Percentiles rank a stretch among this genome's conserved stretches.
These are phyloP conservation scores for Aspergillus thermomutatus DNA, from an alignment of 2,329 filamentous ascomycete species.

Conservation along the genomic window DNA sequence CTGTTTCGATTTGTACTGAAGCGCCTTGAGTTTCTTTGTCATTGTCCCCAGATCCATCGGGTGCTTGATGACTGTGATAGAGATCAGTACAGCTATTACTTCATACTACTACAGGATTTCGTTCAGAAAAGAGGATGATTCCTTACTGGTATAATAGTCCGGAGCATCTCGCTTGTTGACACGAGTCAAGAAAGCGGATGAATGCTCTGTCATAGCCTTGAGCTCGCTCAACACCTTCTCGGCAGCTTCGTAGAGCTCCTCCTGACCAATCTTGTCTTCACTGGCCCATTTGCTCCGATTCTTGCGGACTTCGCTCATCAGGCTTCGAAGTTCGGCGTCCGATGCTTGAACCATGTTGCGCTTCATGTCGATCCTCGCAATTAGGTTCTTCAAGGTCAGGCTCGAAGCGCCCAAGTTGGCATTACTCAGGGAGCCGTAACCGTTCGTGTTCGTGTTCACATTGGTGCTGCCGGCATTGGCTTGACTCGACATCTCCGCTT, in stretches of 20 bases:
- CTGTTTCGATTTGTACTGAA: conserved; percentile 81
- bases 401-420: conserved; percentile 95
- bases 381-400: conserved; percentile 92
- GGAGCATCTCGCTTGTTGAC: conserved; percentile 97
- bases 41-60: conserved; percentile 97
- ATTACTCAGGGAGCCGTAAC: conserved; percentile 85
- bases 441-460: conserved; percentile 54
- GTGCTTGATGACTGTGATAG: conserved; percentile 74
- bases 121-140: not conserved
- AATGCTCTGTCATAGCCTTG: conserved; percentile 96
- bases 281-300: conserved; percentile 99
- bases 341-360: conserved; percentile 85
- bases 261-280: conserved; percentile 94
- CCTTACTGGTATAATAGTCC: conserved; percentile 86
- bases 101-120: not conserved
- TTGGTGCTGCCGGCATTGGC: conserved; percentile 53
- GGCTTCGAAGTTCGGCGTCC: conserved; percentile 82
- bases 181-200: conserved; percentile 86
- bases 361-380: conserved; percentile 91
- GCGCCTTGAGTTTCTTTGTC: conserved; percentile 91
- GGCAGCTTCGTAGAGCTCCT: conserved; percentile 93
- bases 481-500: conserved; percentile 82
- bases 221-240: conserved; percentile 97
- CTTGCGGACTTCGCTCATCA: conserved; percentile 97
- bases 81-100: conserved; percentile 17